Evolutionary conservation across 1,284 basidiomycete species (phyloP), one percentile per base, ranked within the genome.

Genomic region (Cutaneotrichosporon cutaneum): DNA sequence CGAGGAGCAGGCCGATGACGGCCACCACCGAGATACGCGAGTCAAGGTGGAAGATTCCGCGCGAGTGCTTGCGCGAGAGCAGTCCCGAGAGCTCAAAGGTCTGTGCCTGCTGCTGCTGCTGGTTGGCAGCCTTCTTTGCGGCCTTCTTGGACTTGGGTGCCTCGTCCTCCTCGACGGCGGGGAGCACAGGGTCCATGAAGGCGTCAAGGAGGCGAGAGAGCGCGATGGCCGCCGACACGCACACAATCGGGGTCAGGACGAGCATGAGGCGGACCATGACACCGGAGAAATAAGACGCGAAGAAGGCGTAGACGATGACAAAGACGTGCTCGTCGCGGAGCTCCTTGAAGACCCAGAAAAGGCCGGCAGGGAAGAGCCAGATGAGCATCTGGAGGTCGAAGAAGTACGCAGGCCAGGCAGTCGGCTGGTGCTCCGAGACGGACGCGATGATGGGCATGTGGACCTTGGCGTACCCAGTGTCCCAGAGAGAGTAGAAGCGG

Each of bases 381-480:
- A 99, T 90, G 76, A 99, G 88, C 85, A 96, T 90, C 74, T 98
- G 90, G 63, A 99, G 87, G 79, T 99, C 95, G 88, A 97, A 98
- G 84, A 97, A 99, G 87, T 99, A 99, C 3, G 95, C 89, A 4
- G 95, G 94, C 96, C 96, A 99, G 44, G 96, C 95, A 11, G 96
- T 99, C 16, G 96, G 96, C 79, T 99, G 96, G 82, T 99, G 96
- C 81, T 99, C 96, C n/a, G 94, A 97, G 22, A 98, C 96, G 22
- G 95, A 98, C 7, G 96, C 96, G 74, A 99, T 98, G 82, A 99
- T 98, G 36, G 94, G 94, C 72, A 97, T 94, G 69, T 81, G 80
- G 21, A 81, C 92, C 81, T 96, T 96, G 63, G 95, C 96, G 76
- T 99, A 99, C 39, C 91, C 94, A 1, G 96, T 99, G 80, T 99